Base-by-base conservation (phyloP, 2,329 filamentous ascomycete genomes). In the Neobulgaria alba region DNA sequence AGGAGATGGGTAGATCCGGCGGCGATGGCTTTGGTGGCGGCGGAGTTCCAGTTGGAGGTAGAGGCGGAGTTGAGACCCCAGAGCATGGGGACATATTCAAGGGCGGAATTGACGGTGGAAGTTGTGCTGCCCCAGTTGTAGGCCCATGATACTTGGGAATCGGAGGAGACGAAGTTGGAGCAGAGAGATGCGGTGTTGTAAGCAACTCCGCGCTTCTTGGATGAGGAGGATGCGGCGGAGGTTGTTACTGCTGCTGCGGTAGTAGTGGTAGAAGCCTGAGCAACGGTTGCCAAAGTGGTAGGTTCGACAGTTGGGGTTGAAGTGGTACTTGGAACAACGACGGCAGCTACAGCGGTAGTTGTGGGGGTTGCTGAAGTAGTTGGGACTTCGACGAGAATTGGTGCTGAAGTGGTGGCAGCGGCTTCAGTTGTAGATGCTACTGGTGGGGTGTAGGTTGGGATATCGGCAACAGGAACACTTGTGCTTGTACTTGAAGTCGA, bases 21-120 rank as follows among this genome's bases (percentile, higher is more conserved):
- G 37, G 60, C 52, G 46, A 83, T 70, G 46, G 75, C 73, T 12
- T 60, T 57, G 39, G 69, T 58, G 33, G 70, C 77, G 47, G 71
- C 68, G 10, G 45, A 33, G 21, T 55, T 51, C 77, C 79, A 85
- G 53, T 55, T 57, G 39, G 52, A 41, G 41, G 67, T 67, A 59
- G 73, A 67, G 10, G 62, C 59, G 8, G 55, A 41, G 10, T 51
- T 50, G 40, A 68, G 59, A 39, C 73, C 71, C 79, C 75, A 85
- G 35, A 85, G 72, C 63, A 77, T 82, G 48, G 84, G 83, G 39
- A 83, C 69, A 64, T 68, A 88, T 55, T 71, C 66, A 53, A 79
- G 56, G 36, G 56, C 57, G 15, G 60, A 57, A 8, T 70, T 63
- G 7, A 53, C 39, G 12, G 33, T 39, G 29, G 65, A 63, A 35